phyloP scores from a whole-genome alignment of 2,329 filamentous ascomycete genomes.

The Paracamarosporium sp. region DNA sequence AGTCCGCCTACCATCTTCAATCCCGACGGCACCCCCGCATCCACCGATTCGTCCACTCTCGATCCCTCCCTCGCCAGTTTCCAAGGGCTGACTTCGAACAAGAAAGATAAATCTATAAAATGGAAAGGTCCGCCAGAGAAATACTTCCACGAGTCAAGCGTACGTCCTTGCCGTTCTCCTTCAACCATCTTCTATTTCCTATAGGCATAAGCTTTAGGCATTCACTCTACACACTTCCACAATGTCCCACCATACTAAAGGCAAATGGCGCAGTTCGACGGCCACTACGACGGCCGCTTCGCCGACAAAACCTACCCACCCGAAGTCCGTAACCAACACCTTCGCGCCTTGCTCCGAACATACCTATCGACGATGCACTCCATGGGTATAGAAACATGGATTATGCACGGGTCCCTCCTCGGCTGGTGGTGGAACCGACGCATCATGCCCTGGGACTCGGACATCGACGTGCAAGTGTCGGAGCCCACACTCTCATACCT shows the following conservation, averaged over 20 bases:
- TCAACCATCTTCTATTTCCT: neutral
- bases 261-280: slow-evolving; percentile 53
- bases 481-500: slow-evolving; percentile 63
- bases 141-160: slow-evolving; percentile 45
- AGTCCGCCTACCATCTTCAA: neutral
- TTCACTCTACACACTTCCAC: neutral
- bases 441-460: slow-evolving; percentile 68
- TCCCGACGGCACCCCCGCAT: neutral
- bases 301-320: slow-evolving; percentile 54
- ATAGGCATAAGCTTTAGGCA: neutral
- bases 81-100: slow-evolving; percentile 11
- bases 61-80: slow-evolving; percentile 7
- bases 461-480: slow-evolving; percentile 66
- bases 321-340: slow-evolving; percentile 55
- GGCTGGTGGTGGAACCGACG: slow-evolving; percentile 70
- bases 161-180: slow-evolving; percentile 12
- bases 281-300: slow-evolving; percentile 65
- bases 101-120: slow-evolving; percentile 11
- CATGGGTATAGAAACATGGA: slow-evolving; percentile 66
- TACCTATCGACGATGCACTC: slow-evolving; percentile 64
- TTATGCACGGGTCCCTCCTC: slow-evolving; percentile 67
- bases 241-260: neutral
- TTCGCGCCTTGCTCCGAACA: slow-evolving; percentile 60
- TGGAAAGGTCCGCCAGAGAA: slow-evolving; percentile 25
- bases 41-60: neutral